phyloP scores from a whole-genome alignment of 352 stramenopile genomes.

The Detonula confervacea region DNA sequence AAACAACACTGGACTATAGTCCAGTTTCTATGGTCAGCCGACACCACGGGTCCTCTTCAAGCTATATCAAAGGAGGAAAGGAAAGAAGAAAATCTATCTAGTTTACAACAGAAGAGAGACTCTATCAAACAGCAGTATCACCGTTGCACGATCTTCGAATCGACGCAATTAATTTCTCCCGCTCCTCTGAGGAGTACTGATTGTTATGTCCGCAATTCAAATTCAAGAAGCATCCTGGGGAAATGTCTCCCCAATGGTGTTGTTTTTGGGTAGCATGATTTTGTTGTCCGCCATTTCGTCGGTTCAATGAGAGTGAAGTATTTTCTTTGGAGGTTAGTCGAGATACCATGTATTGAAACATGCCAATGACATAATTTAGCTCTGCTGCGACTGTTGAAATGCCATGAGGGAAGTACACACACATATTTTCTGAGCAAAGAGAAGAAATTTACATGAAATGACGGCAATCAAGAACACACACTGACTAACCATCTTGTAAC shows the following conservation, averaged over 20 bases:
- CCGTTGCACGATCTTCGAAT: slow-evolving; percentile 44
- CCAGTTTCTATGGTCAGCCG: too few relatives aligned
- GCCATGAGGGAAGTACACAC: too few relatives aligned
- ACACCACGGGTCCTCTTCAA: too few relatives aligned
- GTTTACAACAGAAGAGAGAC: too few relatives aligned
- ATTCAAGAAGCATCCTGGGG: slow-evolving; percentile 74
- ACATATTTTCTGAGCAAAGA: too few relatives aligned
- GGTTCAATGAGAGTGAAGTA: slow-evolving; percentile 23
- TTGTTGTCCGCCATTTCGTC: slow-evolving; percentile 21
- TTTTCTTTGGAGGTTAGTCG: slow-evolving; percentile 61
- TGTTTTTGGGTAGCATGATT: too few relatives aligned
- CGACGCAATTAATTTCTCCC: slow-evolving; percentile 55
- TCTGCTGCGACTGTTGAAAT: slow-evolving; percentile 76
- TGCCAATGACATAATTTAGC: slow-evolving; percentile 69
- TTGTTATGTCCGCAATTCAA: slow-evolving; percentile 85
- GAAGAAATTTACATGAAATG: background rate
- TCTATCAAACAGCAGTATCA: too few relatives aligned
- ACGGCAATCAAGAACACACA: background rate
- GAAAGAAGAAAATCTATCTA: too few relatives aligned
- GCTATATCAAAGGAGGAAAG: too few relatives aligned
- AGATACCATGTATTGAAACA: slow-evolving; percentile 70
- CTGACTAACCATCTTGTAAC: slow-evolving; percentile 31
- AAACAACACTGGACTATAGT: too few relatives aligned
- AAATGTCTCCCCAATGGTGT: slow-evolving; percentile 38
- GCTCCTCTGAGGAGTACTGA: slow-evolving; percentile 74